Percentiles rank a stretch among this genome's conserved stretches.
phyloP scores from a whole-genome alignment of 345 rosid species.

The Brassica juncea region DNA sequence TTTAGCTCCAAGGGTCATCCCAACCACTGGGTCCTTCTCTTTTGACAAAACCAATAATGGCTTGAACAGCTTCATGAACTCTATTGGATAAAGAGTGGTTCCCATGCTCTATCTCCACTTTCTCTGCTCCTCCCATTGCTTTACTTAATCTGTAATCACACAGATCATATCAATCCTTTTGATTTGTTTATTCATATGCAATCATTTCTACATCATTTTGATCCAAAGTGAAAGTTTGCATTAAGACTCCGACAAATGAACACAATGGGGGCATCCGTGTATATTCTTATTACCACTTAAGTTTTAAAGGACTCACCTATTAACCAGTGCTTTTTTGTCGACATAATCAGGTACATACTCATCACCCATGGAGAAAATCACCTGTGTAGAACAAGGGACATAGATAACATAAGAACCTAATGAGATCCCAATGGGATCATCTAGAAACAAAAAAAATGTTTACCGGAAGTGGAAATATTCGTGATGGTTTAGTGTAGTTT shows the following conservation, averaged over 20 bases:
- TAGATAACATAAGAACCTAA: background rate
- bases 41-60: slow-evolving; percentile 69
- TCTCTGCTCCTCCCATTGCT: slow-evolving; percentile 98
- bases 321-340: slow-evolving; percentile 82
- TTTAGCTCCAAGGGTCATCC: slow-evolving; percentile 97
- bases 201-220: slow-evolving; percentile 18
- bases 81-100: slow-evolving; percentile 94
- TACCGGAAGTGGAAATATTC: background rate
- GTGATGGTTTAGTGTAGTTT: background rate
- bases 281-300: slow-evolving; percentile 1
- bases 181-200: background rate
- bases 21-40: slow-evolving; percentile 93
- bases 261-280: background rate
- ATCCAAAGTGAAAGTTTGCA: slow-evolving; percentile 1
- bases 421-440: background rate
- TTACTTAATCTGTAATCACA: slow-evolving; percentile 67
- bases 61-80: slow-evolving; percentile 70
- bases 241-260: background rate
- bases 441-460: background rate
- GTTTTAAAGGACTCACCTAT: slow-evolving; percentile 56
- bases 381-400: slow-evolving; percentile 48
- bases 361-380: slow-evolving; percentile 89
- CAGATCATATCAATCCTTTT: background rate
- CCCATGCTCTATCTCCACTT: slow-evolving; percentile 82
- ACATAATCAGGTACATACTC: slow-evolving; percentile 87